A percentile compares a stretch with the other conserved stretches of the same genome.
Evolutionary conservation across 306 rosid genomes (phyloP).

Genomic region (Sicyos baderoa): DNA sequence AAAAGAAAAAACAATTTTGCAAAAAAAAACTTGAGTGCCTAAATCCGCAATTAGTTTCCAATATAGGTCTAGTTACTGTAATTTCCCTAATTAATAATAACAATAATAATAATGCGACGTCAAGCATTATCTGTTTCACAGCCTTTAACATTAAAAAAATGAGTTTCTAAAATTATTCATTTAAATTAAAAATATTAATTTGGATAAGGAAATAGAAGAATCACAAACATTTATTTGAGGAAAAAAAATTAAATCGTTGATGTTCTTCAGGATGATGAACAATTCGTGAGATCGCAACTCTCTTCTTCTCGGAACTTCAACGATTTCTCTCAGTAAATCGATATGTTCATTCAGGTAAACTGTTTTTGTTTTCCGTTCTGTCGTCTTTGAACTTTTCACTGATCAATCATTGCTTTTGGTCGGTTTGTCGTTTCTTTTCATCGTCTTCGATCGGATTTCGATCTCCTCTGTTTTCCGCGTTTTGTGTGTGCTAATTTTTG

Average conservation of each 20-base stretch:
- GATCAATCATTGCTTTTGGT: slow-evolving; percentile 15
- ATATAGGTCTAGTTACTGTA: no score
- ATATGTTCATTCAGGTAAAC: neutral
- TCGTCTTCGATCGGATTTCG: neutral
- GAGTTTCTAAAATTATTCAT: no score
- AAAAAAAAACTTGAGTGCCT: no score
- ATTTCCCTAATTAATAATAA: no score
- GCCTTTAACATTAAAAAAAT: no score
- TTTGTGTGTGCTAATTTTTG: neutral
- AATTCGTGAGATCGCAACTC: neutral
- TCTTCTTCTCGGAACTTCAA: neutral
- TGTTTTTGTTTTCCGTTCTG: neutral
- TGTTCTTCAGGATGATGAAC: neutral
- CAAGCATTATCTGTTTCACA: no score
- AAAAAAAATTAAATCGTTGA: no score
- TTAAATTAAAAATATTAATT: no score
- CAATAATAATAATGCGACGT: no score
- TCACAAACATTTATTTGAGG: neutral
- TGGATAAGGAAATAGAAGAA: no score
- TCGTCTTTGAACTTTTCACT: neutral
- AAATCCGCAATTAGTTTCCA: no score
- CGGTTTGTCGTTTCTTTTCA: slow-evolving; percentile 15
- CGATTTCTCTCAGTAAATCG: neutral
- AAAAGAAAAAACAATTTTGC: no score
- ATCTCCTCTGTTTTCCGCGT: neutral